phyloP scores from a whole-genome alignment of 2,329 filamentous ascomycete species.

The Byssochlamys sp. region DNA sequence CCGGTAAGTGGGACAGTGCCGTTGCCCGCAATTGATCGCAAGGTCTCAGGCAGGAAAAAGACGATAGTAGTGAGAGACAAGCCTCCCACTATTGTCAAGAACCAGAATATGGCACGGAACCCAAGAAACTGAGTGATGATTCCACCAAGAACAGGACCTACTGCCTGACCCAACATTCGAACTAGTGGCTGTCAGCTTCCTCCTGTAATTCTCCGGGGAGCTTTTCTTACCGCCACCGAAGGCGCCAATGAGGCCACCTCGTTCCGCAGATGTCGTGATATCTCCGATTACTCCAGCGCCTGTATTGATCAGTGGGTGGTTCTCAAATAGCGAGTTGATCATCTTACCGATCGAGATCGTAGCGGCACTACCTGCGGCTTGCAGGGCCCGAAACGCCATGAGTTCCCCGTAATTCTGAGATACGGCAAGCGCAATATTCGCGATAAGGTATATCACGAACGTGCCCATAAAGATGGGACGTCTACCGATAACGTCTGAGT shows the following conservation, averaged over 20 bases:
- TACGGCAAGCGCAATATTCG: slow-evolving; percentile 40
- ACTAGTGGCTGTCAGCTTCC: slow-evolving; percentile 13
- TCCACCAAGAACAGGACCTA: slow-evolving; percentile 39
- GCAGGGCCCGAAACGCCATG: slow-evolving; percentile 39
- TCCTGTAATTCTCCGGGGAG: neutral
- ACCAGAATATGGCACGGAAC: slow-evolving; percentile 33
- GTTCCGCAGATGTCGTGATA: slow-evolving; percentile 28
- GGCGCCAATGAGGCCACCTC: slow-evolving; percentile 31
- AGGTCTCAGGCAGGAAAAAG: slow-evolving; percentile 35
- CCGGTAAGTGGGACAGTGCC: slow-evolving; percentile 30
- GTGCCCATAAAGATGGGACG: slow-evolving; percentile 38
- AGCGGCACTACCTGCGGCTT: slow-evolving; percentile 41
- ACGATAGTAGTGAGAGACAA: slow-evolving; percentile 30
- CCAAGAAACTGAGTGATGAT: slow-evolving; percentile 25
- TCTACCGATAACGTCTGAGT: slow-evolving; percentile 41
- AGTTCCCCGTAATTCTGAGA: slow-evolving; percentile 35
- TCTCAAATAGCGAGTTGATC: neutral
- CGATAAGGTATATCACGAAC: slow-evolving; percentile 39
- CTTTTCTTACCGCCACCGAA: slow-evolving; percentile 27
- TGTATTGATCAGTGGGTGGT: slow-evolving; percentile 4
- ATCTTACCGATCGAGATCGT: slow-evolving; percentile 39
- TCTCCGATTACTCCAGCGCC: slow-evolving; percentile 35
- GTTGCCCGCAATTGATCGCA: slow-evolving; percentile 30
- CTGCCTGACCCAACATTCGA: slow-evolving; percentile 36
- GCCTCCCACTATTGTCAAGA: slow-evolving; percentile 30